A percentile compares a stretch with the other conserved stretches of the same genome.
These are phyloP conservation scores for Sideroxylon spinosum DNA, from an alignment of 179 eudicot species.

Conservation along the genomic window DNA sequence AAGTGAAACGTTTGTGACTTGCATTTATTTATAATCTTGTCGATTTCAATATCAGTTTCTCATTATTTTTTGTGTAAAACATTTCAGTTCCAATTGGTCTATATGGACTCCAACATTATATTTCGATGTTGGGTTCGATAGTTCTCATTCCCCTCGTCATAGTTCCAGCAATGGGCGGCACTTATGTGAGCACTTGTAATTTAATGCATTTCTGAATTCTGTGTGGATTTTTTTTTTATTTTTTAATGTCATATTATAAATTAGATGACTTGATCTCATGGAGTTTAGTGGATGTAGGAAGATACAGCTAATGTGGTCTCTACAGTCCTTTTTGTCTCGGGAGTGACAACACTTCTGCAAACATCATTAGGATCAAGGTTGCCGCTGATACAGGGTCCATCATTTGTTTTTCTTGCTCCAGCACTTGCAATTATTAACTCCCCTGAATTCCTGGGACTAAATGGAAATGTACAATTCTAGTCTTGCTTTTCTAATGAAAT, in stretches of 20 bases:
- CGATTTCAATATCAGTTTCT: neutral
- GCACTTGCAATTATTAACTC: slow-evolving; percentile 89
- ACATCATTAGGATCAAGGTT: slow-evolving; percentile 77
- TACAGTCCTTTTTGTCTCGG: slow-evolving; percentile 82
- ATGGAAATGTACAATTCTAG: slow-evolving; percentile 68
- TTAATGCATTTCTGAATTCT: slow-evolving; percentile 1
- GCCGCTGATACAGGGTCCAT: slow-evolving; percentile 93
- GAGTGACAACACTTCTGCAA: slow-evolving; percentile 83
- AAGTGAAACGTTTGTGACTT: neutral
- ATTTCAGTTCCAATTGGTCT: slow-evolving; percentile 79
- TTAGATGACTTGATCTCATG: slow-evolving; percentile 41
- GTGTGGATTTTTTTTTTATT: neutral
- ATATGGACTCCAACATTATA: slow-evolving; percentile 83
- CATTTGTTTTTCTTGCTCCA: slow-evolving; percentile 88
- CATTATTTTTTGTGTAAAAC: slow-evolving; percentile 2
- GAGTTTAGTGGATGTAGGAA: slow-evolving; percentile 66
- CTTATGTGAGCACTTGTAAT: slow-evolving; percentile 55
- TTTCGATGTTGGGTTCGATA: slow-evolving; percentile 88
- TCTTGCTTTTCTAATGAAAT: neutral
- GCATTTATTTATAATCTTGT: neutral
- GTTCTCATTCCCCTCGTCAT: slow-evolving; percentile 79
- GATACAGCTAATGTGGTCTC: slow-evolving; percentile 86
- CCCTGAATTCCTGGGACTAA: slow-evolving; percentile 75
- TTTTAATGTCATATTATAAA: neutral
- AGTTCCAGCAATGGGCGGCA: slow-evolving; percentile 95